Evolutionary conservation across 352 stramenopile genomes (phyloP).

Genomic region (Phytopythium cucurbitacearum): DNA sequence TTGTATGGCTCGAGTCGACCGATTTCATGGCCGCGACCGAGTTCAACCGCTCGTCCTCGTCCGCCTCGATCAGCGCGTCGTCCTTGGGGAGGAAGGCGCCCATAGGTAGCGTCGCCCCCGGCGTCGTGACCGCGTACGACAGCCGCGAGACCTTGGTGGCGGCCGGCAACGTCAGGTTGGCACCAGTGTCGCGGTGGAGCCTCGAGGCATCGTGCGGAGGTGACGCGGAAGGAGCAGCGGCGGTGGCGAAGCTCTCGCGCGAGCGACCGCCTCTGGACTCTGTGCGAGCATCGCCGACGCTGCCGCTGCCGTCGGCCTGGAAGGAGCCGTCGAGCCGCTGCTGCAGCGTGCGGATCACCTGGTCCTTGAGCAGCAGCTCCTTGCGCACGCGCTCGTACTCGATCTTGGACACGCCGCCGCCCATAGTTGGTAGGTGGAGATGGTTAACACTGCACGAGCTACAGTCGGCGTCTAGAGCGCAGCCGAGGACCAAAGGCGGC

Average conservation of each 20-base stretch:
- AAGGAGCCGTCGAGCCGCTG: constrained; percentile 29
- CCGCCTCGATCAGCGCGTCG: background rate
- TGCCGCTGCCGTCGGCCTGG: constrained; percentile 13
- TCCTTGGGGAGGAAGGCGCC: background rate
- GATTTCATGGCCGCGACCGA: background rate
- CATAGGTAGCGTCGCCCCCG: background rate
- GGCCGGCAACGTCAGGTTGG: background rate
- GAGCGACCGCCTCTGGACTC: too few species aligned
- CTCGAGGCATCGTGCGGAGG: background rate
- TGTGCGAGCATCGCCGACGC: background rate
- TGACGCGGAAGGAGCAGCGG: too few species aligned
- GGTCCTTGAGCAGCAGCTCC: constrained; percentile 62
- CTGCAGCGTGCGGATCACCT: constrained; percentile 63
- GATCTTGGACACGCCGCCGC: constrained; percentile 62
- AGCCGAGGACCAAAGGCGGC: too few species aligned
- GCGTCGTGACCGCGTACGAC: constrained; percentile 10
- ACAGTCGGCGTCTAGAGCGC: too few species aligned
- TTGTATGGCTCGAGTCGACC: too few species aligned
- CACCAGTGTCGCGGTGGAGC: constrained; percentile 1
- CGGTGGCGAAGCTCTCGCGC: too few species aligned
- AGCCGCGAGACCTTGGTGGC: constrained; percentile 13
- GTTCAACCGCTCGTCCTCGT: background rate
- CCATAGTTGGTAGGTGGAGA: constrained; percentile 41
- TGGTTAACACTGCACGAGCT: background rate
- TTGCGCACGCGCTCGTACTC: constrained; percentile 74